phyloP scores from a whole-genome alignment of 2,329 filamentous ascomycete species.

The Dissoconium aciculare region DNA sequence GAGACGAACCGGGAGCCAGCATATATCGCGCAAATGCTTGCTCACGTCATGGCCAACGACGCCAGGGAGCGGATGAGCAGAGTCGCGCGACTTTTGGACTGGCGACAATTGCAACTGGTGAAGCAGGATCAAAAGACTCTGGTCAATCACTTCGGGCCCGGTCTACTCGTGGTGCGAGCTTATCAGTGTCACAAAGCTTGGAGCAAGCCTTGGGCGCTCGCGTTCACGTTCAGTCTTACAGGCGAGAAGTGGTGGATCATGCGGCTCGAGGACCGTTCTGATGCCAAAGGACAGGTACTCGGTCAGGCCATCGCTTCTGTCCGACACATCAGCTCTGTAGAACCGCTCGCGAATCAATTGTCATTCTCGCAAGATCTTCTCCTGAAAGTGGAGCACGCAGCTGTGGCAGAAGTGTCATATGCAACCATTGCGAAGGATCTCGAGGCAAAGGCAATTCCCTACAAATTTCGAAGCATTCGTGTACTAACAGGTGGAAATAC shows the following conservation, averaged over 20 bases:
- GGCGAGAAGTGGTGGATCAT: slow-evolving; percentile 71
- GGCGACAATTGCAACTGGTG: slow-evolving; percentile 39
- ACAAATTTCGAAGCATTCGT: slow-evolving; percentile 11
- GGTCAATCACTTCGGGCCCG: slow-evolving; percentile 46
- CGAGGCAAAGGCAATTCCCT: slow-evolving; percentile 9
- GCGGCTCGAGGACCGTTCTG: slow-evolving; percentile 37
- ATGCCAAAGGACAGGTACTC: slow-evolving; percentile 3
- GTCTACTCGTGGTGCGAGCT: slow-evolving; percentile 50
- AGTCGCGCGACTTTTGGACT: slow-evolving; percentile 48
- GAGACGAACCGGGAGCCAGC: slow-evolving; percentile 39
- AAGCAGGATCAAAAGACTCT: slow-evolving; percentile 37
- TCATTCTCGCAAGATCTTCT: slow-evolving; percentile 13
- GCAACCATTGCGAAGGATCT: slow-evolving; percentile 17
- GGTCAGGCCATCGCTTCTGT: slow-evolving; percentile 11
- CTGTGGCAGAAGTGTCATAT: slow-evolving; percentile 23
- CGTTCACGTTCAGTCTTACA: slow-evolving; percentile 52
- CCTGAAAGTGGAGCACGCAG: slow-evolving; percentile 25
- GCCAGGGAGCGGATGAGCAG: slow-evolving; percentile 47
- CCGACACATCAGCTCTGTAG: slow-evolving; percentile 5
- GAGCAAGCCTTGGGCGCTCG: slow-evolving; percentile 56
- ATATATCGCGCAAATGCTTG: slow-evolving; percentile 44
- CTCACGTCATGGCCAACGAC: slow-evolving; percentile 46
- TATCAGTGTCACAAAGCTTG: slow-evolving; percentile 54
- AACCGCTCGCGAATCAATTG: neutral
- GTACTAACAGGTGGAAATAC: slow-evolving; percentile 6